These are phyloP conservation scores for Pterula multifida DNA, from an alignment of 1,284 basidiomycete species.

Conservation along the genomic window DNA sequence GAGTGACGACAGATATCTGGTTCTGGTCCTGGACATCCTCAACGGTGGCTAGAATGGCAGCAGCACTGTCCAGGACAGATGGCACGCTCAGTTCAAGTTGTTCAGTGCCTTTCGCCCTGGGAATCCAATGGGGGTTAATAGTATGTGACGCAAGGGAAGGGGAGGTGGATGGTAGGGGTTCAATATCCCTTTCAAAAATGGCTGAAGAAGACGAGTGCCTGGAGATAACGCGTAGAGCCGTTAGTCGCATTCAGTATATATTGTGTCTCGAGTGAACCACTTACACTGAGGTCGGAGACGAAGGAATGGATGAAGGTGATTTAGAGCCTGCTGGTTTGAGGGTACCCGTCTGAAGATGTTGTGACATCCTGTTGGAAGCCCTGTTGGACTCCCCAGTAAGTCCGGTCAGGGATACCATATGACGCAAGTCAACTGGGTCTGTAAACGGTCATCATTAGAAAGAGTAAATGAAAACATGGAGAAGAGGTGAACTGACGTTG, in stretches of 20 bases:
- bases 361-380: not conserved
- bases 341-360: not conserved
- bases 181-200: conserved; percentile 76
- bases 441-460: not conserved
- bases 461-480: not conserved
- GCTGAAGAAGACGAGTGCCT: conserved; percentile 70
- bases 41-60: conserved; percentile 44
- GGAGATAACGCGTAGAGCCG: conserved; percentile 7
- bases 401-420: not conserved
- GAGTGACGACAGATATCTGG: conserved; percentile 45
- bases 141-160: conserved; percentile 28
- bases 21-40: conserved; percentile 25
- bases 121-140: conserved; percentile 55
- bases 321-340: not conserved
- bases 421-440: not conserved
- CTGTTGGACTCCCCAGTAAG: not conserved
- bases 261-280: not conserved
- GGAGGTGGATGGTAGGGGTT: conserved; percentile 36
- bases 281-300: conserved; percentile 2
- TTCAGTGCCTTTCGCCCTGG: conserved; percentile 57
- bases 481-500: not conserved
- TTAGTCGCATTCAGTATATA: not conserved
- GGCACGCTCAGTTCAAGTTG: conserved; percentile 58
- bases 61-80: conserved; percentile 64
- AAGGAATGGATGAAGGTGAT: not conserved